These are phyloP conservation scores for Limnanthes douglasii DNA, from an alignment of 345 rosid genomes.

Conservation along the genomic window DNA sequence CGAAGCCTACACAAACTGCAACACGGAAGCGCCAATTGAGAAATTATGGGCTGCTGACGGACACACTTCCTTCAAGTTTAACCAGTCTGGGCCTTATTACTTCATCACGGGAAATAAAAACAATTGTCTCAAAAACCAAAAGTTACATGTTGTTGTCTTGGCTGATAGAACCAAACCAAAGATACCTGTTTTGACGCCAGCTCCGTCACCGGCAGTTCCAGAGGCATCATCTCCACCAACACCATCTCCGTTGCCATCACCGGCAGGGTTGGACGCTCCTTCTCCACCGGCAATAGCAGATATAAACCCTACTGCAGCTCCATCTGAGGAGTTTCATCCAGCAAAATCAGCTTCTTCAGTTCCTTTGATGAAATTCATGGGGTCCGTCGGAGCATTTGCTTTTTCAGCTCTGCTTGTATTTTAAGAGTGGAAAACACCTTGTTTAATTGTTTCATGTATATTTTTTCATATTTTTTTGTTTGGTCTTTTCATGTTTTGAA, in stretches of 20 bases:
- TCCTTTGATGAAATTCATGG: constrained; percentile 5
- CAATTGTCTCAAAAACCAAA: constrained; percentile 47
- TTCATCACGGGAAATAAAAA: constrained; percentile 75
- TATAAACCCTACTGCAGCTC: constrained; percentile 26
- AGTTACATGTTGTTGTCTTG: too few relatives aligned
- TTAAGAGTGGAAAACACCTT: not conserved
- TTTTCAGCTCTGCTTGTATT: constrained; percentile 18
- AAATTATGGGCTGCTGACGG: constrained; percentile 32
- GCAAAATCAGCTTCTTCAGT: constrained; percentile 21
- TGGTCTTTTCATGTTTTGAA: not conserved
- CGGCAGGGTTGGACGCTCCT: too few relatives aligned
- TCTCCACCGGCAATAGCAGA: constrained; percentile 16
- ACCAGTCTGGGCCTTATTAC: constrained; percentile 39
- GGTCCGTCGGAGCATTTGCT: constrained; percentile 24
- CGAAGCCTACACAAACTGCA: constrained; percentile 50
- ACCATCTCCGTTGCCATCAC: constrained; percentile 16
- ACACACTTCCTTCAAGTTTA: constrained; percentile 41
- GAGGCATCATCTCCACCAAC: constrained; percentile 21
- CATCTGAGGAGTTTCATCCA: not conserved
- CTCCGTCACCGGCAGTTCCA: constrained; percentile 24
- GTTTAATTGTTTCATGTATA: not conserved
- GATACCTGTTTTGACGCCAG: constrained; percentile 10
- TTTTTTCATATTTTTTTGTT: not conserved
- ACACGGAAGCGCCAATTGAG: constrained; percentile 16
- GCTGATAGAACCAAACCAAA: too few relatives aligned